Percentiles rank a stretch among this genome's conserved stretches.
These are phyloP conservation scores for Pseudotsuga menziesii DNA, from an alignment of 75 land plant species.

Conservation along the genomic window DNA sequence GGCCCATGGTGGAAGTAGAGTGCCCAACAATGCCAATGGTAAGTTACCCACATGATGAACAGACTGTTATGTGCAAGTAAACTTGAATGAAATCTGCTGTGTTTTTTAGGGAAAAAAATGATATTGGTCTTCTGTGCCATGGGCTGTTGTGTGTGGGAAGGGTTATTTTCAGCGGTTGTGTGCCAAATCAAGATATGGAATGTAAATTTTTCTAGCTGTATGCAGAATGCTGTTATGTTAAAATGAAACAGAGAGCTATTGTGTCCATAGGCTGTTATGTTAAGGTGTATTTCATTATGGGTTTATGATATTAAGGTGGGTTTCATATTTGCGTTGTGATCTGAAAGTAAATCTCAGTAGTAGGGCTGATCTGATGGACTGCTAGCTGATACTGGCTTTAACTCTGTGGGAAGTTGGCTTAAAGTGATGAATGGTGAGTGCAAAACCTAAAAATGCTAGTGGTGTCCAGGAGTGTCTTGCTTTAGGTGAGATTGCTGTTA, in stretches of 20 bases:
- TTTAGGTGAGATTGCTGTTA: background rate
- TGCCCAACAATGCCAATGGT: background rate
- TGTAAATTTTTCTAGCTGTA: background rate
- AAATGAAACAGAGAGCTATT: background rate
- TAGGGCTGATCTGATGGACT: background rate
- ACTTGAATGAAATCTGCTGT: background rate
- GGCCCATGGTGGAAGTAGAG: background rate
- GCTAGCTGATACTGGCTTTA: background rate
- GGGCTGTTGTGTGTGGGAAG: background rate
- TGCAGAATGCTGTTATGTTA: background rate
- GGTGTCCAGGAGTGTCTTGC: background rate
- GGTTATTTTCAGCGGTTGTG: background rate
- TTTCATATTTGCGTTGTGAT: background rate
- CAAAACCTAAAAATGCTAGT: background rate
- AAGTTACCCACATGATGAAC: background rate
- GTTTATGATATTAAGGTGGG: background rate
- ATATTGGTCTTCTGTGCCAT: background rate
- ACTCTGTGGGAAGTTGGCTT: background rate
- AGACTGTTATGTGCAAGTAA: background rate
- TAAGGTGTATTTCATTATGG: background rate
- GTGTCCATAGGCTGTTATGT: background rate
- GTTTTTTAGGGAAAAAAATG: background rate
- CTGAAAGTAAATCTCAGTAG: background rate
- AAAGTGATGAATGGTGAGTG: background rate
- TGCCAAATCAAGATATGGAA: background rate